These are phyloP conservation scores for Periconia digitata DNA, from an alignment of 2,329 filamentous ascomycete genomes.

Conservation along the genomic window DNA sequence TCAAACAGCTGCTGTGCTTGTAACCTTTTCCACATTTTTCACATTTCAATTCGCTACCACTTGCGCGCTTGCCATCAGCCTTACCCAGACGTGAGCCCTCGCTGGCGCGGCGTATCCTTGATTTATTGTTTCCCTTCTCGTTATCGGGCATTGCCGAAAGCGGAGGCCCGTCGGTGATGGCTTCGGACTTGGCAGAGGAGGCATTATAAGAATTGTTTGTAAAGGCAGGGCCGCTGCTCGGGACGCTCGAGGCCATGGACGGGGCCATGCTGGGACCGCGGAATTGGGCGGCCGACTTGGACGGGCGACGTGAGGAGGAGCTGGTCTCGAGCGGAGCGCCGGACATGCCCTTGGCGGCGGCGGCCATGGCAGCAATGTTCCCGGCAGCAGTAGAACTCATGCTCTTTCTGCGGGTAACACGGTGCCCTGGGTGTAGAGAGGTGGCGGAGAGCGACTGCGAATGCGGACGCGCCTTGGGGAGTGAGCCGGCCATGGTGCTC, in stretches of 20 bases:
- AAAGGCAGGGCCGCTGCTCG: conserved; percentile 51
- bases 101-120: conserved; percentile 67
- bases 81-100: conserved; percentile 83
- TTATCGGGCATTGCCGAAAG: conserved; percentile 51
- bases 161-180: conserved; percentile 69
- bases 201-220: conserved; percentile 39
- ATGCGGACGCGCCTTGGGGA: conserved; percentile 72
- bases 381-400: conserved; percentile 73
- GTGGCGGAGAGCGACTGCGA: conserved; percentile 79
- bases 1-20: conserved; percentile 99
- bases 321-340: conserved; percentile 60
- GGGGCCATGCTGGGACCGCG: conserved; percentile 59
- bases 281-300: conserved; percentile 57
- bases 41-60: conserved; percentile 85
- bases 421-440: conserved; percentile 77
- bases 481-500: conserved; percentile 58
- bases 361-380: conserved; percentile 75
- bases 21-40: conserved; percentile 99
- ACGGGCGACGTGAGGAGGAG: conserved; percentile 64
- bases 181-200: conserved; percentile 52
- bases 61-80: conserved; percentile 76
- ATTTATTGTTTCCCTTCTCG: conserved; percentile 53
- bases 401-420: conserved; percentile 91
- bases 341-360: conserved; percentile 64
- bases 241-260: conserved; percentile 69